Conservation (phyloP, 1,284 basidiomycete species). For the Baeospora myosura region DNA sequence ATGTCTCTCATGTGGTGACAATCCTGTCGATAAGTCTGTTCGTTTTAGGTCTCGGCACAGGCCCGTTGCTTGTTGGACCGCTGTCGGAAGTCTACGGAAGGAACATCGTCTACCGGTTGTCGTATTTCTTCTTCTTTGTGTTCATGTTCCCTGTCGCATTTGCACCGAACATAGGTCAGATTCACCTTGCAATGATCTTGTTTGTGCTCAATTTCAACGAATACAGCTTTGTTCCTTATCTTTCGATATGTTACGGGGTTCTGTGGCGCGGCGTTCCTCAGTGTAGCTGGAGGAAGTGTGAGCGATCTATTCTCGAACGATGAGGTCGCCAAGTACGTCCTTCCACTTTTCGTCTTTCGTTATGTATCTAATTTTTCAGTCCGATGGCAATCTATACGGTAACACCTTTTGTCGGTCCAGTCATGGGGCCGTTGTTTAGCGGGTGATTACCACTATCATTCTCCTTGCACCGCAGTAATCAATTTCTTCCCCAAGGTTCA, state of each 20-base stretch:
- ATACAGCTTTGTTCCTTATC: constrained; percentile 47
- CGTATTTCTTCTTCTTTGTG: constrained; percentile 42
- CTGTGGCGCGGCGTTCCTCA: constrained; percentile 68
- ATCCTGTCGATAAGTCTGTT: constrained; percentile 69
- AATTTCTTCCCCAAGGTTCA: constrained; percentile 25
- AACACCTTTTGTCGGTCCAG: constrained; percentile 70
- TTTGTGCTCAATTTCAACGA: background rate
- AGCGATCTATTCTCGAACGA: constrained; percentile 65
- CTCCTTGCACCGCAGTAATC: too few species aligned
- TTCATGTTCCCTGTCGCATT: constrained; percentile 66
- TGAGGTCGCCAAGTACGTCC: constrained; percentile 56
- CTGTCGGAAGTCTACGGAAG: constrained; percentile 52
- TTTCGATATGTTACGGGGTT: constrained; percentile 71
- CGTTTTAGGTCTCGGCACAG: constrained; percentile 40
- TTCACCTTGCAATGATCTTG: constrained; percentile 14
- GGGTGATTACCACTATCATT: constrained; percentile 35
- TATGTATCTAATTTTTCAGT: constrained; percentile 25
- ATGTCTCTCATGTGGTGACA: constrained; percentile 54
- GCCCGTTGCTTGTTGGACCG: constrained; percentile 51
- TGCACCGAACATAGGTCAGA: constrained; percentile 47
- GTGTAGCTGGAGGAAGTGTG: constrained; percentile 75
- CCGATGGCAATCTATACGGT: constrained; percentile 75
- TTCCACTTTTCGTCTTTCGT: background rate
- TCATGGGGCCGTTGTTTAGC: constrained; percentile 53
- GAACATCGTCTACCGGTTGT: constrained; percentile 43